Conservation (phyloP, 2,329 filamentous ascomycete genomes). For the Remersonia thermophila region DNA sequence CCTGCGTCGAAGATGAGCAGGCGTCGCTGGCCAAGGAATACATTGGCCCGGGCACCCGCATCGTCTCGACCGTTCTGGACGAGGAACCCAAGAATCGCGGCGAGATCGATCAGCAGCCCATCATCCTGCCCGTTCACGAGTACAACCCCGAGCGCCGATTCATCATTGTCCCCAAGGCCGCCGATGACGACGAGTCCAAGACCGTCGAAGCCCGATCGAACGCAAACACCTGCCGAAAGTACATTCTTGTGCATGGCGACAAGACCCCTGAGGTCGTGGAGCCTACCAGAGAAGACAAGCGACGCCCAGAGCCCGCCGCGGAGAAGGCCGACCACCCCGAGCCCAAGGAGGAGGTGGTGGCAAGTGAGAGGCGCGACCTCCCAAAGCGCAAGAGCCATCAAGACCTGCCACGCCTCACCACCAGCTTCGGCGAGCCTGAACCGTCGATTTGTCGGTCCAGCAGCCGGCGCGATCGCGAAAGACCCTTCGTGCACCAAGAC, state of each 20-base stretch:
- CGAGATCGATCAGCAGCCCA: constrained; percentile 53
- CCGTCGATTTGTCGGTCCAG: constrained; percentile 12
- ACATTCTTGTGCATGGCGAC: constrained; percentile 20
- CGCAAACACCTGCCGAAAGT: constrained; percentile 33
- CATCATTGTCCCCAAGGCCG: constrained; percentile 38
- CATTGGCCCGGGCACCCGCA: constrained; percentile 22
- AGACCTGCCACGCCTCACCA: constrained; percentile 35
- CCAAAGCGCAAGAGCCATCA: constrained; percentile 25
- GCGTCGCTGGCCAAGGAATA: constrained; percentile 51
- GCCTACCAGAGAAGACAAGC: constrained; percentile 16
- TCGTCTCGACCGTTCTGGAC: constrained; percentile 22
- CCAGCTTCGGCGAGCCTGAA: constrained; percentile 23
- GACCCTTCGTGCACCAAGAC: constrained; percentile 13
- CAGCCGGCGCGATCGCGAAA: constrained; percentile 14
- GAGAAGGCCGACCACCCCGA: constrained; percentile 20
- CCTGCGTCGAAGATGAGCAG: constrained; percentile 58
- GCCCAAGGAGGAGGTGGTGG: constrained; percentile 14
- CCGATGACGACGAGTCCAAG: constrained; percentile 12
- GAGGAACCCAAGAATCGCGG: constrained; percentile 52
- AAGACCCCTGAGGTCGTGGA: constrained; percentile 9
- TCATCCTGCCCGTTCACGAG: constrained; percentile 51
- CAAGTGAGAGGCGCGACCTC: constrained; percentile 19
- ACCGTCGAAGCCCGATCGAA: constrained; percentile 21
- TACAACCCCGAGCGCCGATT: constrained; percentile 53
- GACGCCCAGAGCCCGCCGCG: constrained; percentile 8